Evolutionary conservation across 2,329 filamentous ascomycete genomes (phyloP).

Genomic region (Fusarium nanum): DNA sequence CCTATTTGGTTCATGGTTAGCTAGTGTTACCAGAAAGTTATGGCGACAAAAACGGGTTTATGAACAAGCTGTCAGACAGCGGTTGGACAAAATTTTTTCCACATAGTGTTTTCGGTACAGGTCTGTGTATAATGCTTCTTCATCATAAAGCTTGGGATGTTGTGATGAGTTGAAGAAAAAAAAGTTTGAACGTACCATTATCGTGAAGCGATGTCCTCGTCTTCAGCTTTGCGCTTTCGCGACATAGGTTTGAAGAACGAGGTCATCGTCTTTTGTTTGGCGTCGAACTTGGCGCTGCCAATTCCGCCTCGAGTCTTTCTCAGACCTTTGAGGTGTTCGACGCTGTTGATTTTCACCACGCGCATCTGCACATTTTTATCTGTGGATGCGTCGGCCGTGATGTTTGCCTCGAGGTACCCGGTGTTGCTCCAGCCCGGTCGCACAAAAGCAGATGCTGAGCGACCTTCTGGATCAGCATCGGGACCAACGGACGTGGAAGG

Average conservation of each 20-base stretch:
- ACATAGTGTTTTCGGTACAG: constrained; percentile 80
- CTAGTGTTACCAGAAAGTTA: constrained; percentile 27
- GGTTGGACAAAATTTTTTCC: constrained; percentile 81
- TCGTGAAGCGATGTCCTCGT: constrained; percentile 34
- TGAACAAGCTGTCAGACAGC: constrained; percentile 73
- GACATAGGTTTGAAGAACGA: constrained; percentile 73
- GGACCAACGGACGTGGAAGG: constrained; percentile 33
- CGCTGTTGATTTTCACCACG: constrained; percentile 74
- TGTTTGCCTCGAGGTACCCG: constrained; percentile 55
- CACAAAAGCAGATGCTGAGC: constrained; percentile 21
- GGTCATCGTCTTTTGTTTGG: constrained; percentile 79
- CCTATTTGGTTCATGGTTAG: constrained; percentile 41
- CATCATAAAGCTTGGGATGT: constrained; percentile 67
- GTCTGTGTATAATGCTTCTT: constrained; percentile 80
- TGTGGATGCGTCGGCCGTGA: constrained; percentile 28
- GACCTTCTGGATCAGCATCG: constrained; percentile 20
- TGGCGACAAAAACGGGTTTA: constrained; percentile 40
- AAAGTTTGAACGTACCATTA: constrained; percentile 54
- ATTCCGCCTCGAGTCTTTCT: constrained; percentile 86
- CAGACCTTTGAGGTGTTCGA: constrained; percentile 76
- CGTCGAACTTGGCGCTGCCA: constrained; percentile 80
- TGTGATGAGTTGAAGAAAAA: constrained; percentile 14
- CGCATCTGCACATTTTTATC: constrained; percentile 48
- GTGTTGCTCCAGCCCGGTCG: constrained; percentile 65
- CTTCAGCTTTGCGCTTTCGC: constrained; percentile 46